phyloP scores from a whole-genome alignment of 2,329 filamentous ascomycete genomes.

The Microcyclospora pomicola region DNA sequence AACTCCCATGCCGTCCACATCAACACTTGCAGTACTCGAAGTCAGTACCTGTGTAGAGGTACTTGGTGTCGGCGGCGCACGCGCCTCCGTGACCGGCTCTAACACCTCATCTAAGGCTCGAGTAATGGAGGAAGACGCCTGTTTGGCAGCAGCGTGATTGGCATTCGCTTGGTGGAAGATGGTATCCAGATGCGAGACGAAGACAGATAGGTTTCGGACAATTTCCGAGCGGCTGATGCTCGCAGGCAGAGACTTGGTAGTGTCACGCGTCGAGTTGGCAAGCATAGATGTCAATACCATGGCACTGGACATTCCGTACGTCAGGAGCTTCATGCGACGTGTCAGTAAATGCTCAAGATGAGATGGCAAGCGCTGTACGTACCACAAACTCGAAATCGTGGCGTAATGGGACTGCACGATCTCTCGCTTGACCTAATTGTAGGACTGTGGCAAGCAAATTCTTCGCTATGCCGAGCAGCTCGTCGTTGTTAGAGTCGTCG shows the following conservation, averaged over 20 bases:
- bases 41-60: background rate
- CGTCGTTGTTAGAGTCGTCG: background rate
- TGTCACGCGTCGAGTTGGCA: conserved; percentile 3
- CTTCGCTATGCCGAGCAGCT: conserved; percentile 4
- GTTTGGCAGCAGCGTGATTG: conserved; percentile 10
- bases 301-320: conserved; percentile 9
- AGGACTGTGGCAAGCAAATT: conserved; percentile 7
- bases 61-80: background rate
- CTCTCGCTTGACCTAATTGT: conserved; percentile 6
- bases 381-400: conserved; percentile 10
- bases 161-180: conserved; percentile 8
- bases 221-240: conserved; percentile 7
- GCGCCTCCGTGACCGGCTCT: conserved; percentile 1
- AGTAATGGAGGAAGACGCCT: conserved; percentile 9
- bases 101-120: conserved; percentile 10
- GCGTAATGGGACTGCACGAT: conserved; percentile 6
- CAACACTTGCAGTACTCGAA: background rate
- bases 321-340: conserved; percentile 4
- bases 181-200: conserved; percentile 9
- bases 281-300: conserved; percentile 5
- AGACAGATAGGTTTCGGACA: conserved; percentile 10
- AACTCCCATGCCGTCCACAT: background rate
- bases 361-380: background rate
- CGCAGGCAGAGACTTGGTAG: conserved; percentile 1
- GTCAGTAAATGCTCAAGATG: background rate